Conservation (phyloP, 2,329 filamentous ascomycete genomes). For the Diaporthe destruens region DNA sequence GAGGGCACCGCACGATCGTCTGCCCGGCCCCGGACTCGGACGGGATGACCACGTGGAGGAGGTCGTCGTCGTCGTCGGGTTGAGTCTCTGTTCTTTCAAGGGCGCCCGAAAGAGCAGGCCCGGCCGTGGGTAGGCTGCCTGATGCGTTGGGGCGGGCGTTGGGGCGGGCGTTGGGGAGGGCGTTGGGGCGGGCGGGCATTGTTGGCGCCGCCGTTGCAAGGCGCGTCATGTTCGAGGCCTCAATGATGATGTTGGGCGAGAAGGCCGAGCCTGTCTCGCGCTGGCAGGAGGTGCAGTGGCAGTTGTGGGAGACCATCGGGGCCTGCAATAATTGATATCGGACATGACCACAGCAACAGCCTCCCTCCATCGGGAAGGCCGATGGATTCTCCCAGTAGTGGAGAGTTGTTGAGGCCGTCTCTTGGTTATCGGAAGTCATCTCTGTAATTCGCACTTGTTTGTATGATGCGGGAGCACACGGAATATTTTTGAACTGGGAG, state of each 20-base stretch:
- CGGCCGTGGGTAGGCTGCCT: constrained; percentile 29
- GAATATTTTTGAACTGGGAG: neutral
- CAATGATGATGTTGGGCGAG: constrained; percentile 58
- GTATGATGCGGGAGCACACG: neutral
- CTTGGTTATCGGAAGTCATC: constrained; percentile 7
- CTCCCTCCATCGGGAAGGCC: constrained; percentile 52
- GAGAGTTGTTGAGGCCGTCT: neutral
- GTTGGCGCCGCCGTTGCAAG: constrained; percentile 47
- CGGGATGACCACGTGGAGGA: constrained; percentile 48
- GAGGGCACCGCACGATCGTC: constrained; percentile 57
- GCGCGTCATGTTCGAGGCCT: constrained; percentile 52
- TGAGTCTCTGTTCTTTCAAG: neutral
- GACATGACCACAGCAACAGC: constrained; percentile 77
- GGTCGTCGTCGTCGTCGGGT: neutral
- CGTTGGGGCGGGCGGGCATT: constrained; percentile 41
- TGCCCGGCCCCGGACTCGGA: constrained; percentile 57
- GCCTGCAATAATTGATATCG: constrained; percentile 67
- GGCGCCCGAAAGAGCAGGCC: constrained; percentile 9
- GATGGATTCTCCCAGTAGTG: constrained; percentile 40
- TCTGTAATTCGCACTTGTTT: neutral
- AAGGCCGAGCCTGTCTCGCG: constrained; percentile 57
- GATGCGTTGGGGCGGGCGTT: constrained; percentile 28
- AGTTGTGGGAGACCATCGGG: constrained; percentile 59
- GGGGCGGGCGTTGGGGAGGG: too few species aligned
- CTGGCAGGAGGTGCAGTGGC: constrained; percentile 62